Base-by-base conservation (phyloP, 2,329 filamentous ascomycete species). In the Tolypocladium ovalisporum region DNA sequence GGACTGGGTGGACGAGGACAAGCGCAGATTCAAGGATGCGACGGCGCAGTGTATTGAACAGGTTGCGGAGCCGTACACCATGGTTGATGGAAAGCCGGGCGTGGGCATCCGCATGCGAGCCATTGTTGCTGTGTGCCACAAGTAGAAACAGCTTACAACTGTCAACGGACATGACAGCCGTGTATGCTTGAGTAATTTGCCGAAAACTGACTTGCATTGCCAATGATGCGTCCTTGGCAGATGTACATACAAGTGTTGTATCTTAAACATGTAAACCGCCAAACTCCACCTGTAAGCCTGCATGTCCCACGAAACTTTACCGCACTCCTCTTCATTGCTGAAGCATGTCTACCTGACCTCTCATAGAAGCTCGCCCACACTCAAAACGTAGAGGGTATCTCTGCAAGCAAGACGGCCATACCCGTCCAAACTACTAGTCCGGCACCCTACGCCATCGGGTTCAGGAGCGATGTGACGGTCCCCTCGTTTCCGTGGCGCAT, bases 391-490 rank as follows among this genome's bases (percentile, higher is more conserved):
- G 8, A n/a, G 47, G 47, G 29, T 15, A 52, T 52, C 47, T 34
- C 34, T 22, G 47, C 3, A 32, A 51, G 15, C 4, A 52, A 10
- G 29, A n/a, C 19, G 10, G 22, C 19, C 4, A 52, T 15, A 19
- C 47, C 47, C 19, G 12, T 15, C 19, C 6, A 1, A 15, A 10
- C 19, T 27, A 8, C 76, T 32, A 75, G 32, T 34, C 74, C 44
- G 32, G 7, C 4, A 10, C 24, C 44, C 3, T 34, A 51, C 3
- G 78, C 36, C 82, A 73, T 4, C 75, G 71, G 54, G 80, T 65
- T 79, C 34, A 82, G 73, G 8, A 84, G 71, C 3, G 79, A 76
- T 2, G 79, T 75, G 54, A 85, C 80, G 58, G 65, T 73, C 59
- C 62, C 67, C 44, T 73, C 70, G 51, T 71, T 70, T 4, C 64